Evolutionary conservation across 108 stramenopile species (phyloP).

Genomic region (Stephanodiscus minutulus): DNA sequence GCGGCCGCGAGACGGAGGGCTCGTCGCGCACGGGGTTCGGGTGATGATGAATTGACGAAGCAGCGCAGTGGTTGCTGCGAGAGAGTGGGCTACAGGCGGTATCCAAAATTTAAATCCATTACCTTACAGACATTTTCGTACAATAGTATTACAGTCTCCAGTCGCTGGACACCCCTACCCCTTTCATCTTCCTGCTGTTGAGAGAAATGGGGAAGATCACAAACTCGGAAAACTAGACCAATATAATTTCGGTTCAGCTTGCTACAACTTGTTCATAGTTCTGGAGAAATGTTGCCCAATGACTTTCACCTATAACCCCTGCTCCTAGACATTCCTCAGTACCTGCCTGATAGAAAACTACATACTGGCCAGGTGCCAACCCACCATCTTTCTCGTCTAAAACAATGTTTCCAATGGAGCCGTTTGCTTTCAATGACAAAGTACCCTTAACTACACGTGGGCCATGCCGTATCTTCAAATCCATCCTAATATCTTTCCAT

Average conservation of each 20-base stretch:
- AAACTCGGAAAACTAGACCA: not conserved
- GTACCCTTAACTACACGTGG: constrained; percentile 76
- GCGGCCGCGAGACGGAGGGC: too few relatives aligned
- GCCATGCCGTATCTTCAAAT: constrained; percentile 93
- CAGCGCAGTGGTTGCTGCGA: too few relatives aligned
- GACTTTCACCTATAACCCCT: constrained; percentile 86
- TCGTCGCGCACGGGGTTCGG: too few relatives aligned
- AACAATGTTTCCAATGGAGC: constrained; percentile 50
- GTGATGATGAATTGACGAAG: too few relatives aligned
- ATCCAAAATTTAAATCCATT: too few relatives aligned
- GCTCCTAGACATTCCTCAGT: constrained; percentile 88
- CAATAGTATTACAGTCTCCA: too few relatives aligned
- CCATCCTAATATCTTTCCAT: constrained; percentile 50
- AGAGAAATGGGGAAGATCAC: too few relatives aligned
- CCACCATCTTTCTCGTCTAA: constrained; percentile 88
- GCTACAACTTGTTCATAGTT: constrained; percentile 9
- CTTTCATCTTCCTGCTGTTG: too few relatives aligned
- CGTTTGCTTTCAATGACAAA: constrained; percentile 49
- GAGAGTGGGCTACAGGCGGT: too few relatives aligned
- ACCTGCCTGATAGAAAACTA: constrained; percentile 84
- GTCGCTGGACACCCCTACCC: too few relatives aligned
- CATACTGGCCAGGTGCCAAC: constrained; percentile 95
- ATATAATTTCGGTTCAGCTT: not conserved
- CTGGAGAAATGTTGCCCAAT: constrained; percentile 72
- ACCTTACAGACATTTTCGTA: too few relatives aligned